These are phyloP conservation scores for Delphinella strobiligena DNA, from an alignment of 2,329 filamentous ascomycete genomes.

Conservation along the genomic window DNA sequence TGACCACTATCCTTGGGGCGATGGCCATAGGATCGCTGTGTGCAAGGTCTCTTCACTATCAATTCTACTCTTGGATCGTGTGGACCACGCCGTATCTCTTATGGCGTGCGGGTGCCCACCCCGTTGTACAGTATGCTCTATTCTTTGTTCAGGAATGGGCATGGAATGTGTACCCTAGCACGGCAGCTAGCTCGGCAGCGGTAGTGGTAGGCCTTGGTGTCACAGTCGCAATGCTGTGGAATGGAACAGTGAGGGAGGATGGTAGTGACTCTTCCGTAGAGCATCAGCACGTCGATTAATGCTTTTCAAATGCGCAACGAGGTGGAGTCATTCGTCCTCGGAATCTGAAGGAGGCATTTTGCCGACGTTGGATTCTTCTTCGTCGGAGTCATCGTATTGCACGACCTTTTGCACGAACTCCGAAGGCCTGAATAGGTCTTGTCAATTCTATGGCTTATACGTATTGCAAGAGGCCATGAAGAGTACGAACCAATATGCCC, in stretches of 20 bases:
- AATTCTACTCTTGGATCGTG: slow-evolving; percentile 85
- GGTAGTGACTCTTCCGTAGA: not conserved
- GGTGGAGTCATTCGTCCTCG: slow-evolving; percentile 50
- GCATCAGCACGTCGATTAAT: slow-evolving; percentile 10
- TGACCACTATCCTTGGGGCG: slow-evolving; percentile 64
- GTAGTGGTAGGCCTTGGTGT: slow-evolving; percentile 61
- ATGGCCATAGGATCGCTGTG: slow-evolving; percentile 73
- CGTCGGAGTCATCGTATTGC: slow-evolving; percentile 53
- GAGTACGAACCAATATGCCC: slow-evolving; percentile 55
- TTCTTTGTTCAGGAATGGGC: slow-evolving; percentile 81
- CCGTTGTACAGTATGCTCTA: slow-evolving; percentile 52
- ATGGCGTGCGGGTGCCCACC: slow-evolving; percentile 63
- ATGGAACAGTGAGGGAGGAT: slow-evolving; percentile 38
- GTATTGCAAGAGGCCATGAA: not conserved
- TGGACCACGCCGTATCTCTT: slow-evolving; percentile 83
- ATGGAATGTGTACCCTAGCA: slow-evolving; percentile 91
- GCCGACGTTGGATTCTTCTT: slow-evolving; percentile 68
- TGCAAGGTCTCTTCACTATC: slow-evolving; percentile 82
- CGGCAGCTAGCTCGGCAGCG: slow-evolving; percentile 46
- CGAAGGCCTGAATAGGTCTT: slow-evolving; percentile 13
- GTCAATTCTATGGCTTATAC: not conserved
- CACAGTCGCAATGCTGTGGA: slow-evolving; percentile 53
- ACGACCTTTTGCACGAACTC: slow-evolving; percentile 42
- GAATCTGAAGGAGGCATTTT: slow-evolving; percentile 78
- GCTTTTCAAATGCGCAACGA: not conserved